A percentile compares a stretch with the other conserved stretches of the same genome.
These are phyloP conservation scores for Plasmodium relictum DNA, from an alignment of 169 alveolate genomes.

Conservation along the genomic window DNA sequence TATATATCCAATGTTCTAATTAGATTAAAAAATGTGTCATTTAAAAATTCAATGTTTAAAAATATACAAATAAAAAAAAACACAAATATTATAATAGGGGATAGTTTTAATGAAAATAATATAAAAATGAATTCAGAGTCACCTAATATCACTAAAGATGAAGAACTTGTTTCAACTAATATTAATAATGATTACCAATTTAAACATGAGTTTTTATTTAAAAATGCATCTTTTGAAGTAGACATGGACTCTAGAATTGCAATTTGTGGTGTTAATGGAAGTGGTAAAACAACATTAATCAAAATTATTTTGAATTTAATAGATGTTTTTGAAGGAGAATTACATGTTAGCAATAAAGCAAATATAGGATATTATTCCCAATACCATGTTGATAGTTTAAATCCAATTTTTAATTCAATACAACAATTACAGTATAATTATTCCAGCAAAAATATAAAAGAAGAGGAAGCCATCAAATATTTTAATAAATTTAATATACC, in stretches of 20 bases:
- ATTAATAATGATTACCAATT: slow-evolving; percentile 48
- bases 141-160: slow-evolving; percentile 3
- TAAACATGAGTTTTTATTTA: slow-evolving; percentile 80
- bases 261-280: slow-evolving; percentile 98
- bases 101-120: slow-evolving; percentile 25
- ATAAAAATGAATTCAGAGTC: slow-evolving; percentile 15
- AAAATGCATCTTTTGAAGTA: slow-evolving; percentile 78
- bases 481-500: slow-evolving; percentile 95
- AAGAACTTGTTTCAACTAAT: slow-evolving; percentile 6
- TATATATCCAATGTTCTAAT: slow-evolving; percentile 90
- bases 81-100: slow-evolving; percentile 58
- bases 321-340: slow-evolving; percentile 91
- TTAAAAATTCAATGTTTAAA: slow-evolving; percentile 76
- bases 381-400: slow-evolving; percentile 96
- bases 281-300: slow-evolving; percentile 97
- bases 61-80: slow-evolving; percentile 59
- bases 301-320: slow-evolving; percentile 93
- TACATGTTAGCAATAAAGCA: slow-evolving; percentile 93
- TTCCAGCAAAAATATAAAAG: slow-evolving; percentile 89
- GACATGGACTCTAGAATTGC: slow-evolving; percentile 93
- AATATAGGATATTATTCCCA: slow-evolving; percentile 96
- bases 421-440: slow-evolving; percentile 92
- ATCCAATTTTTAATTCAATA: slow-evolving; percentile 95
- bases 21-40: slow-evolving; percentile 83
- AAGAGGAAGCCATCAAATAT: slow-evolving; percentile 92